Percentiles rank a stretch among this genome's conserved stretches.
Evolutionary conservation across 2,329 filamentous ascomycete genomes (phyloP).

Genomic region (Septoria linicola): DNA sequence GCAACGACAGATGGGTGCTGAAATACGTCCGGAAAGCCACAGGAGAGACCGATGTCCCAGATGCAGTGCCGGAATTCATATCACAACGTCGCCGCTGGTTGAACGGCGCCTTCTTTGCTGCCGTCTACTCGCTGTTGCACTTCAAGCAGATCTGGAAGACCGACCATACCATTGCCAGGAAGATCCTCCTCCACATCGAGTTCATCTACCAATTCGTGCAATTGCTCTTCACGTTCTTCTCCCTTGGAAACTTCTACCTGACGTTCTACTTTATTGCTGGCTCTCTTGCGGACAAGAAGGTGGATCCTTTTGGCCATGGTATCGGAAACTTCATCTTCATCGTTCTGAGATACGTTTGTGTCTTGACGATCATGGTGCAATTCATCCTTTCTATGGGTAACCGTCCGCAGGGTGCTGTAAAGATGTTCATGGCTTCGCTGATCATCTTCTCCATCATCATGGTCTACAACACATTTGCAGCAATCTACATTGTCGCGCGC

Average conservation of each 20-base stretch:
- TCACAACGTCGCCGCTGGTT: slow-evolving; percentile 95
- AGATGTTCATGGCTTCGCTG: slow-evolving; percentile 84
- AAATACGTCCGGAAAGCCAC: slow-evolving; percentile 97
- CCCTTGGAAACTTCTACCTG: slow-evolving; percentile 94
- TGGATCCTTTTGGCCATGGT: slow-evolving; percentile 89
- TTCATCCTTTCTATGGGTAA: slow-evolving; percentile 97
- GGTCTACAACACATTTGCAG: slow-evolving; percentile 88
- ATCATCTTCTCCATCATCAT: slow-evolving; percentile 92
- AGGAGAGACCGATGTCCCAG: slow-evolving; percentile 95
- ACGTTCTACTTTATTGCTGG: slow-evolving; percentile 98
- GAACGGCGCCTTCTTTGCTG: slow-evolving; percentile 97
- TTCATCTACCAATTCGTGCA: slow-evolving; percentile 93
- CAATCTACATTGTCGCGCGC: slow-evolving; percentile 82
- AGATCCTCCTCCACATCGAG: slow-evolving; percentile 88
- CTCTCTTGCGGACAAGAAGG: slow-evolving; percentile 71
- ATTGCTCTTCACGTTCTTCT: slow-evolving; percentile 95
- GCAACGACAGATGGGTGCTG: slow-evolving; percentile 91
- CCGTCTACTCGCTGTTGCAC: slow-evolving; percentile 94
- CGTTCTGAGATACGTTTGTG: slow-evolving; percentile 78
- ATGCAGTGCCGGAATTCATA: slow-evolving; percentile 92
- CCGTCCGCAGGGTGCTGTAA: slow-evolving; percentile 88
- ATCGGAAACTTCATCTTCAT: slow-evolving; percentile 84
- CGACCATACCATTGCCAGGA: slow-evolving; percentile 85
- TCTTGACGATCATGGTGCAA: slow-evolving; percentile 87
- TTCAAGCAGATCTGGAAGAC: slow-evolving; percentile 90